phyloP scores from a whole-genome alignment of 768 basidiomycete genomes.

The Lactarius vividus region DNA sequence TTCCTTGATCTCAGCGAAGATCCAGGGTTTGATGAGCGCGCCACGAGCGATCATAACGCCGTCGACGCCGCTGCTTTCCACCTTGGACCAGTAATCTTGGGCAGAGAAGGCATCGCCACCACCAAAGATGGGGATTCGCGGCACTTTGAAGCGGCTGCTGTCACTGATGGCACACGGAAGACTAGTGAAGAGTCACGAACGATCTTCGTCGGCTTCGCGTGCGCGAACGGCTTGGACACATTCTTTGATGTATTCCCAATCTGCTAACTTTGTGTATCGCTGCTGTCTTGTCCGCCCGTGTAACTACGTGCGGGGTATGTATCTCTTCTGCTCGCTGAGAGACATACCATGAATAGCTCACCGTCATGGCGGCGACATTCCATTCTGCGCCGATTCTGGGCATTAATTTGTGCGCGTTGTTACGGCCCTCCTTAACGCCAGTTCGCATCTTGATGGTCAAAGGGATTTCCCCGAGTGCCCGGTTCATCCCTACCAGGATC shows the following conservation, averaged over 20 bases:
- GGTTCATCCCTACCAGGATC: constrained; percentile 88
- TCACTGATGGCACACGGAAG: neutral
- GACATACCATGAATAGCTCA: constrained; percentile 31
- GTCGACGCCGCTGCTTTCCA: constrained; percentile 82
- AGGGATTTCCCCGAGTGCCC: constrained; percentile 85
- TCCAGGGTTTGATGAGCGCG: constrained; percentile 94
- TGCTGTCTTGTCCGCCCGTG: constrained; percentile 95
- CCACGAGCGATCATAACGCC: constrained; percentile 95
- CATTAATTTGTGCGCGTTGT: constrained; percentile 88
- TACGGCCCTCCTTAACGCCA: constrained; percentile 85
- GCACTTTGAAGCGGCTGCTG: constrained; percentile 47
- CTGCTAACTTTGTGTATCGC: constrained; percentile 86
- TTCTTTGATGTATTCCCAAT: constrained; percentile 91
- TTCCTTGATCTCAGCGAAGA: constrained; percentile 95
- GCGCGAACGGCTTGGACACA: constrained; percentile 81
- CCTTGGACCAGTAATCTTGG: constrained; percentile 72
- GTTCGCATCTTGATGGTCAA: constrained; percentile 90
- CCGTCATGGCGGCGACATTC: constrained; percentile 54
- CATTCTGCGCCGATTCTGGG: constrained; percentile 61
- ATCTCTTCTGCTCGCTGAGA: neutral
- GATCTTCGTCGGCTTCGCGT: constrained; percentile 64
- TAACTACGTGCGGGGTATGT: constrained; percentile 51
- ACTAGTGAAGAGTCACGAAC: constrained; percentile 41
- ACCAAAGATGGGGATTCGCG: constrained; percentile 91
- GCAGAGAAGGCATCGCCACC: constrained; percentile 95